These are phyloP conservation scores for Pleurotus salmoneostramineus DNA, from an alignment of 768 basidiomycete species.

Conservation along the genomic window DNA sequence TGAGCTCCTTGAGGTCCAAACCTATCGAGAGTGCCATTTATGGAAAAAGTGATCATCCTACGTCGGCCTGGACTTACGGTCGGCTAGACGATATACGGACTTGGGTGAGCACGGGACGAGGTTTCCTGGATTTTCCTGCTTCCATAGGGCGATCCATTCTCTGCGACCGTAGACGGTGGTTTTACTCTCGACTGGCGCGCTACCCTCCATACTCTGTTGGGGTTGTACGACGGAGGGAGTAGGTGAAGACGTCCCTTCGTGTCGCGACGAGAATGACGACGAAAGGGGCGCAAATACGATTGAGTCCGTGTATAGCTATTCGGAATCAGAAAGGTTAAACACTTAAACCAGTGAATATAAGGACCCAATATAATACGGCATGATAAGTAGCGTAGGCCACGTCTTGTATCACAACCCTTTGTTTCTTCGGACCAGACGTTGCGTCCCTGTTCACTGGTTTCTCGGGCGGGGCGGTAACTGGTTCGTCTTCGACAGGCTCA, in stretches of 20 bases:
- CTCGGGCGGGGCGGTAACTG: slow-evolving; percentile 17
- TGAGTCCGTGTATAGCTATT: slow-evolving; percentile 78
- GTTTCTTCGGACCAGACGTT: slow-evolving; percentile 10
- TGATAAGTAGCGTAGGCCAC: slow-evolving; percentile 44
- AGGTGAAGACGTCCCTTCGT: slow-evolving; percentile 19
- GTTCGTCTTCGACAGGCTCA: background rate
- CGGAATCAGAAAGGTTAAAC: slow-evolving; percentile 3
- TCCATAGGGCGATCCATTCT: slow-evolving; percentile 78
- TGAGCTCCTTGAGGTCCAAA: slow-evolving; percentile 68
- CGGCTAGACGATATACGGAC: slow-evolving; percentile 79
- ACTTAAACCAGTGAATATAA: slow-evolving; percentile 13
- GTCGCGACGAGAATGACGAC: slow-evolving; percentile 50
- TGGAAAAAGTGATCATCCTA: background rate
- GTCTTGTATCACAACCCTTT: slow-evolving; percentile 43
- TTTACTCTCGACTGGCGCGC: background rate
- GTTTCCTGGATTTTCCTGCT: slow-evolving; percentile 49
- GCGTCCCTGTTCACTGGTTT: slow-evolving; percentile 9
- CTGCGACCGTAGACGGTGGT: slow-evolving; percentile 18
- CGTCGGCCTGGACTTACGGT: slow-evolving; percentile 45
- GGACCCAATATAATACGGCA: slow-evolving; percentile 70
- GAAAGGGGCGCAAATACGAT: slow-evolving; percentile 83
- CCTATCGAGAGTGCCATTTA: slow-evolving; percentile 34
- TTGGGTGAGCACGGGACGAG: slow-evolving; percentile 80
- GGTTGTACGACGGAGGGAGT: background rate
- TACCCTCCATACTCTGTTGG: background rate